Conservation (phyloP, 176 grass and related monocot species). For the Ensete ventricosum region DNA sequence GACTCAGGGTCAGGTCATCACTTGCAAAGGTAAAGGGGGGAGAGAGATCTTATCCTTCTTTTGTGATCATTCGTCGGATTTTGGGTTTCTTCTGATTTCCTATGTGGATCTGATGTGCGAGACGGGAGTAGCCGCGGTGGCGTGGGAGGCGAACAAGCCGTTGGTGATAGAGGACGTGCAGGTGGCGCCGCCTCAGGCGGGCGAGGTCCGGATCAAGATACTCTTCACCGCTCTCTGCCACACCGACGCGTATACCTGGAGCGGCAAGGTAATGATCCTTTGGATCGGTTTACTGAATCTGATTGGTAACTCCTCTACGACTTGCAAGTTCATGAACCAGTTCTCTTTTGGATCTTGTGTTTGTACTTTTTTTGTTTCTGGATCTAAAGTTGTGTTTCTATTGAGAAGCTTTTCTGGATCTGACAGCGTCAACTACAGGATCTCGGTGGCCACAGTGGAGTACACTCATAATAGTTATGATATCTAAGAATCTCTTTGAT, state of each 20-base stretch:
- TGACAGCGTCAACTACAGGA: too few relatives aligned
- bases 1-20: constrained; percentile 88
- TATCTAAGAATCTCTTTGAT: too few relatives aligned
- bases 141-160: constrained; percentile 80
- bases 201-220: constrained; percentile 88
- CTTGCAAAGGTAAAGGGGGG: constrained; percentile 68
- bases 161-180: constrained; percentile 91
- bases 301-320: neutral
- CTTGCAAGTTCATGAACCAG: neutral
- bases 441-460: too few relatives aligned
- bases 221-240: constrained; percentile 89
- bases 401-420: too few relatives aligned
- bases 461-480: too few relatives aligned
- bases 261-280: constrained; percentile 60
- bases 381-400: too few relatives aligned
- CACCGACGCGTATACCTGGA: constrained; percentile 98
- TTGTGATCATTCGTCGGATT: too few relatives aligned
- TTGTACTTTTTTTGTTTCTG: too few relatives aligned
- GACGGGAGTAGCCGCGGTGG: constrained; percentile 56
- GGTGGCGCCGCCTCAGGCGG: constrained; percentile 94
- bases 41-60: neutral
- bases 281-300: neutral
- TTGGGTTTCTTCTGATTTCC: neutral
- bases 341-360: neutral
- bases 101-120: neutral